Conservation (phyloP, 441 rosid species). For the Syzygium malaccense region DNA sequence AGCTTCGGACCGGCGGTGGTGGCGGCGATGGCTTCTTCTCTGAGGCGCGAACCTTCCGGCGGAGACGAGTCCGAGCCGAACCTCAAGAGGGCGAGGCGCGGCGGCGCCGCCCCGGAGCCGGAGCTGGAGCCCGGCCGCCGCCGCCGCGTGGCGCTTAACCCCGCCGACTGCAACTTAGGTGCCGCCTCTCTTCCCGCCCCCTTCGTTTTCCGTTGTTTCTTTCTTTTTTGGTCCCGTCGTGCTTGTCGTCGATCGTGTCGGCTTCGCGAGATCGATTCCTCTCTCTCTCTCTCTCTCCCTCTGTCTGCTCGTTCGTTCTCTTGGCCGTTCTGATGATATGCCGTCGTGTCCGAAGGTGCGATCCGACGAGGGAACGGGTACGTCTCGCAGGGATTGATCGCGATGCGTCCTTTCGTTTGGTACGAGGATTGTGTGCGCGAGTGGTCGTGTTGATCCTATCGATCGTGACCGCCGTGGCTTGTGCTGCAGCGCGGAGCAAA, state of each 20-base stretch:
- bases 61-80: not conserved
- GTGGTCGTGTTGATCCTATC: not conserved
- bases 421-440: not conserved
- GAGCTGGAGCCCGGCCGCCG: not conserved
- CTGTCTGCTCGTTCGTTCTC: not conserved
- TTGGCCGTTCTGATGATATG: not conserved
- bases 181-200: not conserved
- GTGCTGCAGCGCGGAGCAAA: not conserved
- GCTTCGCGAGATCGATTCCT: not conserved
- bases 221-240: not conserved
- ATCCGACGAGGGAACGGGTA: not conserved
- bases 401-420: not conserved
- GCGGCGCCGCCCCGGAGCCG: not conserved
- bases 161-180: conserved; percentile 25
- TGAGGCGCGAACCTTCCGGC: conserved; percentile 2
- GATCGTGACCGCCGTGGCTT: not conserved
- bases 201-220: not conserved
- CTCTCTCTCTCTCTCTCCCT: not conserved
- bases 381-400: not conserved
- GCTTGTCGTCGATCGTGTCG: not conserved
- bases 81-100: conserved; percentile 4
- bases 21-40: not conserved
- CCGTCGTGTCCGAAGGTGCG: not conserved
- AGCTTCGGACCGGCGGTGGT: not conserved
- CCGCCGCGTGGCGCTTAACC: conserved; percentile 19